phyloP scores from a whole-genome alignment of 192 early-diverging fungal species.

The Coemansia sp. region DNA sequence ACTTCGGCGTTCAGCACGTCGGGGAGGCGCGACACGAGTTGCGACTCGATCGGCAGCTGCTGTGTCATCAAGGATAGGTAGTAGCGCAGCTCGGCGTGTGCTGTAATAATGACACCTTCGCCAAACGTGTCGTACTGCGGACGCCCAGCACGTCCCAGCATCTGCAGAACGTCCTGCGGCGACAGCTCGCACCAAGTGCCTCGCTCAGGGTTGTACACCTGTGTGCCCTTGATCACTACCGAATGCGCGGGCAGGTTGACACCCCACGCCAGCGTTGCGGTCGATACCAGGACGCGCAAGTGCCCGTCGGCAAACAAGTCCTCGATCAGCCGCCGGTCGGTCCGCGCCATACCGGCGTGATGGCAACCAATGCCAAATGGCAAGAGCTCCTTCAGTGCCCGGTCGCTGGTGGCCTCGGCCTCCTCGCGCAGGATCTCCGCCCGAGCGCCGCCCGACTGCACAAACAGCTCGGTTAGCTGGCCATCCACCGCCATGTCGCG shows the following conservation, averaged over 20 bases:
- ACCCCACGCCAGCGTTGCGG: constrained; percentile 98
- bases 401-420: constrained; percentile 73
- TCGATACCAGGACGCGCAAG: constrained; percentile 89
- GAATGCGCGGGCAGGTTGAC: constrained; percentile 98
- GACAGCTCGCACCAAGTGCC: constrained; percentile 92
- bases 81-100: constrained; percentile 87
- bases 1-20: constrained; percentile 97
- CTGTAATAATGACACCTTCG: constrained; percentile 95
- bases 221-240: constrained; percentile 98
- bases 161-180: constrained; percentile 96
- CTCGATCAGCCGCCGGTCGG: constrained; percentile 89
- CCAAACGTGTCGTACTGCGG: constrained; percentile 95
- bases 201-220: constrained; percentile 94
- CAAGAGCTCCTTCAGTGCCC: constrained; percentile 79
- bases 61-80: constrained; percentile 91
- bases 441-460: constrained; percentile 73
- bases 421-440: constrained; percentile 80
- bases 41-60: constrained; percentile 96
- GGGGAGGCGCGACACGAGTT: constrained; percentile 78
- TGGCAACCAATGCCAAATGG: constrained; percentile 95
- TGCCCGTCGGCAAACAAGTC: constrained; percentile 89
- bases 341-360: constrained; percentile 92
- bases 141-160: constrained; percentile 95
- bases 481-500: constrained; percentile 91
- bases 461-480: constrained; percentile 75